Evolutionary conservation across 805 yeast species (phyloP).

Genomic region (Starmerella sirachaensis): DNA sequence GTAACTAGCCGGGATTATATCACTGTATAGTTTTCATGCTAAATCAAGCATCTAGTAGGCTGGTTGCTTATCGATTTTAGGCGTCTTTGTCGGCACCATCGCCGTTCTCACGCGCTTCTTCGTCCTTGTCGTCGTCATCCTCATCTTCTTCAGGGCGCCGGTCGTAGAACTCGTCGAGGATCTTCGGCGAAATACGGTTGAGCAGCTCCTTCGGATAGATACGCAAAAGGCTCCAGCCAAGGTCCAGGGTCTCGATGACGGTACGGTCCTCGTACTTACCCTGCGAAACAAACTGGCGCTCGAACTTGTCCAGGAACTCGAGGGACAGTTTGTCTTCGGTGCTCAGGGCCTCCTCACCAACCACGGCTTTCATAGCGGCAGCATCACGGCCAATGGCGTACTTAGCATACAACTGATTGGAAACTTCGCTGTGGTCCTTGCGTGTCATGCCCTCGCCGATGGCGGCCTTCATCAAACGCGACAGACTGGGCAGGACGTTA

Average conservation of each 20-base stretch:
- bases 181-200: slow-evolving; percentile 97
- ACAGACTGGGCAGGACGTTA: slow-evolving; percentile 91
- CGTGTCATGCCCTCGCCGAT: slow-evolving; percentile 99
- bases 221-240: slow-evolving; percentile 96
- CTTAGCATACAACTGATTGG: slow-evolving; percentile 96
- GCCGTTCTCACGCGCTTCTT: slow-evolving; percentile 26
- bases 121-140: slow-evolving; percentile 34
- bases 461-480: slow-evolving; percentile 98
- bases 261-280: slow-evolving; percentile 96
- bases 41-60: not conserved
- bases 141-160: slow-evolving; percentile 31
- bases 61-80: not conserved
- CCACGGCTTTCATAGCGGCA: slow-evolving; percentile 99
- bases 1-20: not conserved
- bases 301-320: slow-evolving; percentile 96
- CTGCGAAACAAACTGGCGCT: slow-evolving; percentile 86
- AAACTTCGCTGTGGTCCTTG: slow-evolving; percentile 98
- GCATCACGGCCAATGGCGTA: slow-evolving; percentile 99
- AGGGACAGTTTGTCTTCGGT: slow-evolving; percentile 94
- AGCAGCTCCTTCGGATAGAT: slow-evolving; percentile 98
- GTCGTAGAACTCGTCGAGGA: slow-evolving; percentile 88
- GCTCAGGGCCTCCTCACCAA: slow-evolving; percentile 98
- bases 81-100: slow-evolving; percentile 1
- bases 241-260: slow-evolving; percentile 88
- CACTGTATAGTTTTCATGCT: too few species aligned